These are phyloP conservation scores for Exophiala lecanii-corni DNA, from an alignment of 2,329 filamentous ascomycete species.

Conservation along the genomic window DNA sequence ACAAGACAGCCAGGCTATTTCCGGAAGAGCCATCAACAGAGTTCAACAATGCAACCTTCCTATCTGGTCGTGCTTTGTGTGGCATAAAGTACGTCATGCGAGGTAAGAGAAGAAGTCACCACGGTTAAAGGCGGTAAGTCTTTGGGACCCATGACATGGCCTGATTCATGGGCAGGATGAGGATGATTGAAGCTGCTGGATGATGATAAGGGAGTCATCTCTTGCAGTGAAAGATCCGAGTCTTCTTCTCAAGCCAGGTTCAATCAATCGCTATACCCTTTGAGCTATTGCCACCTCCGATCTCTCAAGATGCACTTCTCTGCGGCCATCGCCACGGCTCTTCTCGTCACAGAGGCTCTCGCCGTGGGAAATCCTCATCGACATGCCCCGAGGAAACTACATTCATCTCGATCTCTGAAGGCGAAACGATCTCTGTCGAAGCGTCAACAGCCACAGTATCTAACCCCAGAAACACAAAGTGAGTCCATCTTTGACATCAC, in stretches of 20 bases:
- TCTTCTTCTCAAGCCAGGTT: slow-evolving; percentile 3
- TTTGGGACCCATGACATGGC: no score
- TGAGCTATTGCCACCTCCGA: neutral
- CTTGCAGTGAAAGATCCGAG: neutral
- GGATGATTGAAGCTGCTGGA: neutral
- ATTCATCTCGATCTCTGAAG: slow-evolving; percentile 4
- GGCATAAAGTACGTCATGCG: no score
- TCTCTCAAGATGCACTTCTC: slow-evolving; percentile 10
- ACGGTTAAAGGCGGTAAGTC: no score
- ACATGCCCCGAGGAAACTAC: slow-evolving; percentile 10
- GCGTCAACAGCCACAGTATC: slow-evolving; percentile 15
- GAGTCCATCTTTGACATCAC: slow-evolving; percentile 6
- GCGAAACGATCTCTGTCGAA: slow-evolving; percentile 8
- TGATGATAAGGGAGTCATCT: neutral
- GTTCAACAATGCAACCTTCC: slow-evolving; percentile 19
- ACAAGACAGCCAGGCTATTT: slow-evolving; percentile 6
- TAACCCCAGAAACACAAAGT: slow-evolving; percentile 21
- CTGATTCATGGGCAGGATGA: slow-evolving; percentile 6
- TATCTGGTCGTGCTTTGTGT: slow-evolving; percentile 9
- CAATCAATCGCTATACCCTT: neutral
- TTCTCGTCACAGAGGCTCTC: slow-evolving; percentile 12
- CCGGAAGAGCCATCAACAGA: neutral
- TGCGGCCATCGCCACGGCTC: slow-evolving; percentile 9
- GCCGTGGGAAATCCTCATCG: slow-evolving; percentile 18
- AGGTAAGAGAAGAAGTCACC: no score